Evolutionary conservation across 257 asterid genomes (phyloP), one percentile per base, ranked within the genome.

Genomic region (Echites panduratus): DNA sequence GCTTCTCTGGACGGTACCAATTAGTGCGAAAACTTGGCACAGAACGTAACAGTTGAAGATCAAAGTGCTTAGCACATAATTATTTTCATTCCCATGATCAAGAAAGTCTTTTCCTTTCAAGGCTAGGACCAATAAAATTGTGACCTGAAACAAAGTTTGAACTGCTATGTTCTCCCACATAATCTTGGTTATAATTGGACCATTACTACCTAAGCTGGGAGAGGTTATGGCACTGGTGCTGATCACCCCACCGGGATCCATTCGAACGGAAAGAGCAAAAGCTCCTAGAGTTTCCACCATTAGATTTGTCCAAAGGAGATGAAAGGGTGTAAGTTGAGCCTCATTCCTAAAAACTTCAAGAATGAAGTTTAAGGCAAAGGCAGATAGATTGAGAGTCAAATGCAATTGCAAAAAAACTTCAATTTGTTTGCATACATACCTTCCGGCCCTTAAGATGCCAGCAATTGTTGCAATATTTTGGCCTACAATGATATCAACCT

Each of bases 271-370:
- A 54, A 81, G 69, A 19, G 80, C 82, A 29, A 79, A 73, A 3
- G 85, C 85, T 9, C 83, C 87, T 1, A 85, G 57, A 43, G 56
- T 57, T 63, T 79, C 89, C 66, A 81, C 67, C 0, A 74, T 20
- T 41, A 85, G 66, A 65, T 76, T 83, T 70, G 79, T 75, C 90
- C 90, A 85, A 5, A 85, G 77, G 19, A 85, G 49, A 53, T 85
- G 81, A 56, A 76, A 66, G 16, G 86, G 16, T 44, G 82, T 49
- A 71, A 83, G 45, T 52, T 62, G 76, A 1, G 38, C 76, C 22
- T 64, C 58, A 69, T 63, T 71, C 12, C 19, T 68, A 2, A 71
- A 76, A 44, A 78, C 62, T 53, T 66, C 57, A 11, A 72, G 63
- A 19, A 83, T 40, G 75, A 83, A 74, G 16, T 78, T 85, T 41